phyloP scores from a whole-genome alignment of 352 stramenopile species.

The Pelagophyceae sp. region DNA sequence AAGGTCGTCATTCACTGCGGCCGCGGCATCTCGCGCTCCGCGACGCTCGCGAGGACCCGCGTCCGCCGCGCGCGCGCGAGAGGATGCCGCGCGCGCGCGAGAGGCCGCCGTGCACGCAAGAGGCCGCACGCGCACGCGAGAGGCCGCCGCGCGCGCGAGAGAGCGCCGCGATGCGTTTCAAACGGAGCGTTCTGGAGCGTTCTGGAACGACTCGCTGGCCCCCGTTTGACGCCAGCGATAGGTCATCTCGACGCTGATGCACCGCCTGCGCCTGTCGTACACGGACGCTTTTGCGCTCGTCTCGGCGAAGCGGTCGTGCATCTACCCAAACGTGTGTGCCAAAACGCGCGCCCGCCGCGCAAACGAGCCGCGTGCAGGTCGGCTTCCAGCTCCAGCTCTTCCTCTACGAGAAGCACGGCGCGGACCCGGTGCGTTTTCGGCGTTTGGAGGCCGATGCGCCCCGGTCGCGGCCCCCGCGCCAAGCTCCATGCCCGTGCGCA shows the following conservation, averaged over 20 bases:
- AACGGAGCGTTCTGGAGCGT: too few relatives aligned
- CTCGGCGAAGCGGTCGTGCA: not conserved
- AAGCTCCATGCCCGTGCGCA: not conserved
- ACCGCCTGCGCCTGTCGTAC: not conserved
- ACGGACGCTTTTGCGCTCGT: not conserved
- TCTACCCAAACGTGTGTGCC: constrained; percentile 1
- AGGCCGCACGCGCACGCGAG: too few relatives aligned
- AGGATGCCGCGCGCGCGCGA: too few relatives aligned
- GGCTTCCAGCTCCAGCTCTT: constrained; percentile 15
- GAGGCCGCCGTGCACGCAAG: too few relatives aligned
- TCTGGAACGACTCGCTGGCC: not conserved
- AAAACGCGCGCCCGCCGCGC: not conserved
- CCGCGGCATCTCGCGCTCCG: constrained; percentile 5
- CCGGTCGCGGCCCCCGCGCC: not conserved
- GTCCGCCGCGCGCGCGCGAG: too few relatives aligned
- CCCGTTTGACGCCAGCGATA: not conserved
- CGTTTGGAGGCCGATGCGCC: not conserved
- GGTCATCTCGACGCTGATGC: constrained; percentile 14
- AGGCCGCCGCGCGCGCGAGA: too few relatives aligned
- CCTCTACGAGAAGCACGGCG: constrained; percentile 2
- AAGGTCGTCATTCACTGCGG: constrained; percentile 9
- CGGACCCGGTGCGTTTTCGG: not conserved
- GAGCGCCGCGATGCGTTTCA: too few relatives aligned
- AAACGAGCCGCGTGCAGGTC: not conserved
- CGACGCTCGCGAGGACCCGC: not conserved